Evolutionary conservation across 129 eudicot genomes (phyloP).

Genomic region (sunflower (Helianthus annuus)): HanXRQr2.0-SUNRISE NC_035435.2:130225744-130226243

Average conservation of each 20-base stretch:
- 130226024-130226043: slow-evolving; percentile 49
- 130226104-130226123: not conserved
- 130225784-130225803: not conserved
- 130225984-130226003: slow-evolving; percentile 57
- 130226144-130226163: slow-evolving; percentile 63
- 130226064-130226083: not conserved
- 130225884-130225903: slow-evolving; percentile 4
- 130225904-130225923: not conserved
- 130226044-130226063: not conserved
- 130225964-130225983: slow-evolving; percentile 62
- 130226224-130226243: not conserved
- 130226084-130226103: not conserved
- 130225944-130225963: slow-evolving; percentile 38
- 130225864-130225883: slow-evolving; percentile 92
- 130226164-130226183: slow-evolving; percentile 80
- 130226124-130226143: slow-evolving; percentile 78
- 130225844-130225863: slow-evolving; percentile 73
- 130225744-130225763: not conserved
- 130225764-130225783: not conserved
- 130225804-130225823: slow-evolving; percentile 72
- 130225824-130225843: slow-evolving; percentile 60
- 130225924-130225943: not conserved
- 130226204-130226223: slow-evolving; percentile 65
- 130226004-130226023: slow-evolving; percentile 58
- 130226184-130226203: slow-evolving; percentile 74